These are phyloP conservation scores for Cystobasidium pallidum DNA, from an alignment of 1,284 basidiomycete species.

Conservation along the genomic window DNA sequence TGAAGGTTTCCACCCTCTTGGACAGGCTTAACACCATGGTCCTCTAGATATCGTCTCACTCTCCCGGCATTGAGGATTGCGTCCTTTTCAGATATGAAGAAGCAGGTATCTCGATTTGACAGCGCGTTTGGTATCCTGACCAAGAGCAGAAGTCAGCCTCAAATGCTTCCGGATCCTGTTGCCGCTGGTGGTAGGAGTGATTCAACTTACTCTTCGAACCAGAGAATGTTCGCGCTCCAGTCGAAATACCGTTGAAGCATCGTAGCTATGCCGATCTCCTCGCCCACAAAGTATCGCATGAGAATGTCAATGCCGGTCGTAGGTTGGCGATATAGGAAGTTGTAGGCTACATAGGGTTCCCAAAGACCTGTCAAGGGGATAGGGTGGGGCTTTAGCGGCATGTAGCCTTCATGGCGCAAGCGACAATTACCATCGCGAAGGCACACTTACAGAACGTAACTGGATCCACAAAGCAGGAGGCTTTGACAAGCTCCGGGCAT, in stretches of 20 bases:
- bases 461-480: conserved; percentile 86
- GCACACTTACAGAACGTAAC: conserved; percentile 74
- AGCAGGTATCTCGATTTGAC: conserved; percentile 62
- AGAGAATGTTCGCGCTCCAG: conserved; percentile 71
- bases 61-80: conserved; percentile 70
- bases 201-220: conserved; percentile 68
- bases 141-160: background rate
- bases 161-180: background rate
- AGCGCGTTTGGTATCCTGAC: conserved; percentile 68
- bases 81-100: conserved; percentile 79
- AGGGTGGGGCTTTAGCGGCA: conserved; percentile 51
- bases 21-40: conserved; percentile 15
- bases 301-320: conserved; percentile 62
- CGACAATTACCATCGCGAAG: background rate
- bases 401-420: background rate
- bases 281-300: conserved; percentile 41
- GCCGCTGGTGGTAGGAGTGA: background rate
- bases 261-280: conserved; percentile 60
- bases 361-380: conserved; percentile 29
- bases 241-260: conserved; percentile 77
- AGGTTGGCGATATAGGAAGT: conserved; percentile 75
- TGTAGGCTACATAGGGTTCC: conserved; percentile 73
- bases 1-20: conserved; percentile 17
- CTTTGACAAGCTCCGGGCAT: conserved; percentile 67
- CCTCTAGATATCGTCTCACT: conserved; percentile 40